phyloP scores from a whole-genome alignment of 176 grass and related monocot genomes.

The Triticum monococcum region DNA sequence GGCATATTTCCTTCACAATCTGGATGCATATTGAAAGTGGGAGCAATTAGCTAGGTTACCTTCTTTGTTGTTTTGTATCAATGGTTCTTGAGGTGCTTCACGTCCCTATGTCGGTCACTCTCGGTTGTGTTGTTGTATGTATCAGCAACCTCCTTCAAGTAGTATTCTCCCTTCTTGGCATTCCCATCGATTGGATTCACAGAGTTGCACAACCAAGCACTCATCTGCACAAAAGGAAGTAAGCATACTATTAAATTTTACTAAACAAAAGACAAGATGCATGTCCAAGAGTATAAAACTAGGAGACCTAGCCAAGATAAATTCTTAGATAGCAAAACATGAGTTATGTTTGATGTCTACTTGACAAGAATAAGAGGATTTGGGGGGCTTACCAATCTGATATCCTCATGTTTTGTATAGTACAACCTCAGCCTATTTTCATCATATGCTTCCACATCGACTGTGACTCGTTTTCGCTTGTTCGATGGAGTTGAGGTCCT shows the following conservation, averaged over 20 bases:
- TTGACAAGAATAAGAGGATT: too few species aligned
- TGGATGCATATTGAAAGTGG: too few species aligned
- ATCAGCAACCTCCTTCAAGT: not conserved
- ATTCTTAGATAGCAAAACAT: too few species aligned
- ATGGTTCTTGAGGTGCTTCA: not conserved
- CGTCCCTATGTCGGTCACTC: not conserved
- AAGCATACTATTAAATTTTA: not conserved
- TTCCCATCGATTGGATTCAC: not conserved
- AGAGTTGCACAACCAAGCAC: not conserved
- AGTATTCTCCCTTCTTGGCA: not conserved
- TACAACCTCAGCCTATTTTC: too few species aligned
- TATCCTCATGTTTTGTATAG: slow-evolving; percentile 4
- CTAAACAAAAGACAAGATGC: not conserved
- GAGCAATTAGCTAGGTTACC: too few species aligned
- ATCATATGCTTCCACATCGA: too few species aligned
- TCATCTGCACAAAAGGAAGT: not conserved
- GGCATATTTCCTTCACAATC: too few species aligned
- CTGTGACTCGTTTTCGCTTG: too few species aligned
- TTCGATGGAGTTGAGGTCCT: too few species aligned
- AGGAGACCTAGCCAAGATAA: too few species aligned
- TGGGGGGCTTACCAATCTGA: not conserved
- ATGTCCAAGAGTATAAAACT: too few species aligned
- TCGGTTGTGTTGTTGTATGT: not conserved
- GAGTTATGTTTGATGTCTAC: too few species aligned
- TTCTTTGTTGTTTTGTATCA: not conserved